phyloP scores from a whole-genome alignment of 1,284 basidiomycete species.

The Leccinum griseonigrum region DNA sequence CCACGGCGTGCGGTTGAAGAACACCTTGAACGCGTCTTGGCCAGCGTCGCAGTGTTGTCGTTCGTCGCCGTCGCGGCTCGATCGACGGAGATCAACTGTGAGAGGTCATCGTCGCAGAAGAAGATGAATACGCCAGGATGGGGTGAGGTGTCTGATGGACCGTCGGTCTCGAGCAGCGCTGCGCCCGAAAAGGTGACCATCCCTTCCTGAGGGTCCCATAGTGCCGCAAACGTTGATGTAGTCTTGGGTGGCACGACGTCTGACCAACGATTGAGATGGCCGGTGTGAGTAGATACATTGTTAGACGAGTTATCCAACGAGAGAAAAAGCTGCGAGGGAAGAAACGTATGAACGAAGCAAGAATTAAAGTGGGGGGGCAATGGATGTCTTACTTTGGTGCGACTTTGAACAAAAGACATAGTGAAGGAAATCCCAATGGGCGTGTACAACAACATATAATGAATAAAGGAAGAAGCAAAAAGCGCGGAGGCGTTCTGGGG shows the following conservation, averaged over 20 bases:
- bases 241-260: slow-evolving; percentile 53
- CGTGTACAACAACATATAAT: not conserved
- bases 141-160: slow-evolving; percentile 22
- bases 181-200: slow-evolving; percentile 55
- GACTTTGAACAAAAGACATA: slow-evolving; percentile 22
- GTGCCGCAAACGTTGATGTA: slow-evolving; percentile 54
- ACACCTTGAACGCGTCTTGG: slow-evolving; percentile 31
- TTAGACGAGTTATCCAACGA: slow-evolving; percentile 21
- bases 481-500: not conserved
- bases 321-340: slow-evolving; percentile 20
- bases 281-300: slow-evolving; percentile 10
- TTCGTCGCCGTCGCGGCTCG: slow-evolving; percentile 20
- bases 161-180: slow-evolving; percentile 39
- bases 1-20: slow-evolving; percentile 24
- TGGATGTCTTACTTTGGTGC: slow-evolving; percentile 20
- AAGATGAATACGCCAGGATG: slow-evolving; percentile 31
- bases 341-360: not conserved
- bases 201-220: slow-evolving; percentile 57
- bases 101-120: slow-evolving; percentile 34
- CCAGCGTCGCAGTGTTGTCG: slow-evolving; percentile 28
- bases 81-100: slow-evolving; percentile 41
- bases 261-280: slow-evolving; percentile 45
- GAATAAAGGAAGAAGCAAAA: not conserved
- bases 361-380: not conserved
- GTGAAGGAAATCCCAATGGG: not conserved